Evolutionary conservation across 1,284 basidiomycete species (phyloP).

Genomic region (Ceratobasidium sp.): DNA sequence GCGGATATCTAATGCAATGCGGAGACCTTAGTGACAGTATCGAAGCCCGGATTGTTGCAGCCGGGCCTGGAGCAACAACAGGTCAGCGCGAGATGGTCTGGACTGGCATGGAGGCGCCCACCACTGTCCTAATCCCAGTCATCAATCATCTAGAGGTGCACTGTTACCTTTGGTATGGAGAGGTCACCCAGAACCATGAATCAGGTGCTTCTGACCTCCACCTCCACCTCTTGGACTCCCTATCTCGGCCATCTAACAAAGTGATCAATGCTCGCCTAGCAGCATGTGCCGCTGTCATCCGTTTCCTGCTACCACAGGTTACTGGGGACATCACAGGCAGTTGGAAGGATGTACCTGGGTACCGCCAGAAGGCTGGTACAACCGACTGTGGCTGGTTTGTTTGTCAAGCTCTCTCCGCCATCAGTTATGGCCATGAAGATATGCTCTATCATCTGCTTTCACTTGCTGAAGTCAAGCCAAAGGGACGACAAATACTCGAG

Average conservation of each 20-base stretch:
- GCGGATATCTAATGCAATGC: neutral
- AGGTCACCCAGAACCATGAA: neutral
- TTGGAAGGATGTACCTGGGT: neutral
- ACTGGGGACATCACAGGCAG: slow-evolving; percentile 11
- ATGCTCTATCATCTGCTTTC: neutral
- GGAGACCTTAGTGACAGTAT: neutral
- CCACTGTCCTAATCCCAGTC: neutral
- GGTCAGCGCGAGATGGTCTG: slow-evolving; percentile 1
- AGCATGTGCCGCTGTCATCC: neutral
- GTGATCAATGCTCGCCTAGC: neutral
- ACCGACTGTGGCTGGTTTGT: slow-evolving; percentile 27
- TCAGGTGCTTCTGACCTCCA: neutral
- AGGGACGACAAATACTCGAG: neutral
- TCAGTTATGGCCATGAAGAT: neutral
- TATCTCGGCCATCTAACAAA: neutral
- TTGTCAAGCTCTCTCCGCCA: slow-evolving; percentile 15
- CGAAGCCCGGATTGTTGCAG: neutral
- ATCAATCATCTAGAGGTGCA: slow-evolving; percentile 13
- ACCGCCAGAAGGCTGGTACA: neutral
- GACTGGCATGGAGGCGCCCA: neutral
- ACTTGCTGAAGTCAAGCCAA: neutral
- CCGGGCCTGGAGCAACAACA: neutral
- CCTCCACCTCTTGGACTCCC: slow-evolving; percentile 4
- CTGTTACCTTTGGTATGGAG: slow-evolving; percentile 14
- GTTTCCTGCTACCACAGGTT: neutral